Base-by-base conservation (phyloP, 75 land plant genomes). In the Pinus taeda region DNA sequence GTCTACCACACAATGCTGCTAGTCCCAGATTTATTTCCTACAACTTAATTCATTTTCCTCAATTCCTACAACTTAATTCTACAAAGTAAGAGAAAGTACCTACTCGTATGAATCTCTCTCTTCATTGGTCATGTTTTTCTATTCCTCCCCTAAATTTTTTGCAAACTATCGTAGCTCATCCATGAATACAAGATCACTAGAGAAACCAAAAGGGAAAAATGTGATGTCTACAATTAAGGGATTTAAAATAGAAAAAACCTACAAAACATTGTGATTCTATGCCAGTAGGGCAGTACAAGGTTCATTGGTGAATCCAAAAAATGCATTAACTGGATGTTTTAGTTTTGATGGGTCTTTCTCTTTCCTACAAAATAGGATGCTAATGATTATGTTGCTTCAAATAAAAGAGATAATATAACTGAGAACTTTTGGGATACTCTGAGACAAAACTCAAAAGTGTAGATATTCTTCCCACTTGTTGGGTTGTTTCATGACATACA, bases 341-440 rank as follows among this genome's bases (percentile, higher is more conserved):
- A 95, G 97, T 72, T 90, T 92, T 82, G 82, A 75, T 7, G 95
- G 95, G 71, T 94, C 97, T 84, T 88, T 94, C 75, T 88, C 95
- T 78, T 93, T 94, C 91, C 92, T 93, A 83, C 59, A 11, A 76
- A 74, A 69, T 29, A 29, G 73, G 61, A 30, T 37, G 12, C 6
- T 57, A 22, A 14, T 3, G 13, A 55, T 58, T 4, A 4, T 74
- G 60, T 49, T 12, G 15, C 49, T 59, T 22, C 24, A 45, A 56
- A 12, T 55, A 57, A 2, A 20, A 42, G 60, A n/a, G 9, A 60
- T 18, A 78, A 53, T 17, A 30, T 57, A 79, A 57, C 6, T 6
- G 3, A 76, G 1, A 57, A 39, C 21, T 14, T 5, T 64, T 39
- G 37, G 24, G 57, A 45, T n/a, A n/a, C n/a, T n/a, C n/a, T n/a